Evolutionary conservation across 2,329 filamentous ascomycete species (phyloP), one percentile per base, ranked within the genome.

Genomic region (Fusarium goolgardi): DNA sequence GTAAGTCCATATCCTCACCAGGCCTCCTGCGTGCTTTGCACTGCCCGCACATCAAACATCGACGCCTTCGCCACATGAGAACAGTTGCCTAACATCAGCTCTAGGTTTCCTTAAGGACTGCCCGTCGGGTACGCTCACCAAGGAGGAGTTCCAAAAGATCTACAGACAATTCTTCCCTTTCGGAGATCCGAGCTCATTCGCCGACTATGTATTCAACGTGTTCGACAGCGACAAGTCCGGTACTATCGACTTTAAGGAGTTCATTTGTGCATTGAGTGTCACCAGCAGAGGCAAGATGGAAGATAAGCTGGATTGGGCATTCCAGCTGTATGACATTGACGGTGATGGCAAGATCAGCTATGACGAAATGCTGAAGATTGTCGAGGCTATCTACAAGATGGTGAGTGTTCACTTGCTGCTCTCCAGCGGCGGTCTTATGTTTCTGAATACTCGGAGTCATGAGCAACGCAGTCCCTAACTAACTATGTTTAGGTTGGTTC

Each of bases 311-410:
- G 95, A 98, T 80, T 99, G 96, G 96, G 96, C 96, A 18, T 99
- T 99, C 83, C 95, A 99, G 83, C 86, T 99, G 72, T 99, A 99
- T 81, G 96, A 99, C 81, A 98, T 99, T 76, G 96, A 99, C 77
- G 95, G 96, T 58, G 96, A 99, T 79, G 96, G 96, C 77, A 97
- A 97, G 85, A 99, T 99, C 77, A 97, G 92, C 79, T 99, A 98
- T 80, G 93, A 98, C 56, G 96, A 99, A 84, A 99, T 99, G 96
- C 85, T 99, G 71, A 91, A 94, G 73, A 99, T 99, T 78, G 96
- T 99, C 58, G 95, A 98, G 83, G 96, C 96, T 56, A 99, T 99
- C 78, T 99, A 99, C 86, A 99, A 98, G 82, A 99, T 99, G 96
- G 96, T 98, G 80, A 61, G 77, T 53, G 13, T 12, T 32, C 15